Conservation (phyloP, 495 filamentous ascomycete species). For the Tuber indicum region DNA sequence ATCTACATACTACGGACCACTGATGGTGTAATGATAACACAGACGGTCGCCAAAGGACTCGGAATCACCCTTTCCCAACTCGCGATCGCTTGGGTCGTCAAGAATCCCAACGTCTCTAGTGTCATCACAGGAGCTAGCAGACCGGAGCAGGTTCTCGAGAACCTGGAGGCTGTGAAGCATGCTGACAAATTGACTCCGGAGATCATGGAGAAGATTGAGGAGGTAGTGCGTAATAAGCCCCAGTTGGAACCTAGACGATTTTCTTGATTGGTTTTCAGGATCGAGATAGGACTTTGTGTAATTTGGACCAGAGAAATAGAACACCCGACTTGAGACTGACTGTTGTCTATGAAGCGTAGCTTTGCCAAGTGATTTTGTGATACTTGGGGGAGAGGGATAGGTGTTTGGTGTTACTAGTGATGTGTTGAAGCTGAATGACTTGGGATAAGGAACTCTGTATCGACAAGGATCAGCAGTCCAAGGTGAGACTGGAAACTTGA, state of each 20-base stretch:
- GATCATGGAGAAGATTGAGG: conserved; percentile 64
- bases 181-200: conserved; percentile 60
- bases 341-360: neutral
- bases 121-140: conserved; percentile 73
- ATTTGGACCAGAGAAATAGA: neutral
- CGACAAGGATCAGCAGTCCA: neutral
- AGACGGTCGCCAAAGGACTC: conserved; percentile 58
- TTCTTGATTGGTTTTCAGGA: conserved; percentile 19
- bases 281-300: neutral
- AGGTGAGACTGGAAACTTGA: neutral
- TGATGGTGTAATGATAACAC: conserved; percentile 2
- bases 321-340: neutral
- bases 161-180: conserved; percentile 56
- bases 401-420: neutral
- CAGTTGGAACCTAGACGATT: conserved; percentile 28
- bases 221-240: conserved; percentile 60
- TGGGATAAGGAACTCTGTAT: neutral
- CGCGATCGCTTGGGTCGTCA: conserved; percentile 72
- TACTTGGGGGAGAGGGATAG: neutral
- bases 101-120: conserved; percentile 65
- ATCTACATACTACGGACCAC: neutral
- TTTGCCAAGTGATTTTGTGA: neutral
- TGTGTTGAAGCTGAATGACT: neutral
- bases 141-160: conserved; percentile 66
- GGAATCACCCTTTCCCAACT: conserved; percentile 60